Evolutionary conservation across 2,329 filamentous ascomycete species (phyloP), one percentile per base, ranked within the genome.

Genomic region (Botrytis cinerea): DNA sequence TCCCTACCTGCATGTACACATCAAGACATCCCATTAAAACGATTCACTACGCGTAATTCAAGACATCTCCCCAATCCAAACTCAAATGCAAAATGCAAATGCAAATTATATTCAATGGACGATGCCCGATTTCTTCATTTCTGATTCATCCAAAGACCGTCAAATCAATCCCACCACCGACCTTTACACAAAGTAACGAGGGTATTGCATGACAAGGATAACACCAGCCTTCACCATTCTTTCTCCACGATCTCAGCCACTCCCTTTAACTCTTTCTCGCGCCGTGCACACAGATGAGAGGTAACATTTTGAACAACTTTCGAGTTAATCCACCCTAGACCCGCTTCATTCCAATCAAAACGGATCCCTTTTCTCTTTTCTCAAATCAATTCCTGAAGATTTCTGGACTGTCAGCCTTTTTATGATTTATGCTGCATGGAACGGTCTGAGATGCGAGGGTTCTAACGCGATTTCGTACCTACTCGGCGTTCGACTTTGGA

Each of bases 241-340:
- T 71, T 71, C 68, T 71, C 68, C 68, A 71, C 68, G 68, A 71
- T 48, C 28, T 71, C 68, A 71, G 68, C 68, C 68, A 71, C 68
- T 62, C 68, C 35, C 68, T 71, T 71, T 71, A 48, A 20, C 32
- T 38, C 54, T 48, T 71, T 62, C 22, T 18, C n/a, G 6, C 46
- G 14, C 43, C 46, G 35, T 45, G 40, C 22, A 40, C 46, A 40
- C 46, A 40, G 64, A 67, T 28, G 57, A 46, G 28, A 70, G 68
- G 68, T 28, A 48, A 28, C 69, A 51, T 22, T 63, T 28, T 63
- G 69, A 61, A 71, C 43, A 71, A 51, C 60, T 45, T 54, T 57
- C 51, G 32, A 68, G 14, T 57, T 48, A 54, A 54, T 68, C 46
- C 64, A 67, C 64, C 38, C 14, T 28, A 71, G 68, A 71, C 68